phyloP scores from a whole-genome alignment of 2,329 filamentous ascomycete genomes.

The Pseudogymnoascus sp. region DNA sequence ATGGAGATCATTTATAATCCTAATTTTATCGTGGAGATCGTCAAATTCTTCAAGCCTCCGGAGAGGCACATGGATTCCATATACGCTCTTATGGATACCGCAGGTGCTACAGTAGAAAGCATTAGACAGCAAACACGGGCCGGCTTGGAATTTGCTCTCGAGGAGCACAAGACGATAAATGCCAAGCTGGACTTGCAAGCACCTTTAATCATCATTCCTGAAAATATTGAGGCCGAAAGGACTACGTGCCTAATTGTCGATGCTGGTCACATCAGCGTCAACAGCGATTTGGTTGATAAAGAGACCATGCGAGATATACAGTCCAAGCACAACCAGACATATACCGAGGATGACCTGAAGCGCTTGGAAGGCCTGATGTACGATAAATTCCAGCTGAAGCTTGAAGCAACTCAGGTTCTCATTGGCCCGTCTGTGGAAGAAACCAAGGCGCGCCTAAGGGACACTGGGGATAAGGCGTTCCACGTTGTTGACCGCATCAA shows the following conservation, averaged over 20 bases:
- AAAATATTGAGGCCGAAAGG: slow-evolving; percentile 75
- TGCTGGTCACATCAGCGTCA: slow-evolving; percentile 90
- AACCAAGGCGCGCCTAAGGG: slow-evolving; percentile 73
- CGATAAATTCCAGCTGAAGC: slow-evolving; percentile 88
- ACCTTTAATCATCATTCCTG: slow-evolving; percentile 90
- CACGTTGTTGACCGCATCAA: slow-evolving; percentile 97
- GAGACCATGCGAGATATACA: slow-evolving; percentile 86
- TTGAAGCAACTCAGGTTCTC: slow-evolving; percentile 90
- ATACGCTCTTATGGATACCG: slow-evolving; percentile 87
- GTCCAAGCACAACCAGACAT: slow-evolving; percentile 79
- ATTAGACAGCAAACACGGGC: slow-evolving; percentile 92
- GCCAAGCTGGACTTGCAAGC: slow-evolving; percentile 93
- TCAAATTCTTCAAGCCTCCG: slow-evolving; percentile 92
- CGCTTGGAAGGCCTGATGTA: slow-evolving; percentile 92
- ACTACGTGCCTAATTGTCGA: slow-evolving; percentile 91
- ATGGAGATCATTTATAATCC: slow-evolving; percentile 98
- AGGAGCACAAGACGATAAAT: slow-evolving; percentile 97
- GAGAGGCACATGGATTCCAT: slow-evolving; percentile 99
- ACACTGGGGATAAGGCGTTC: slow-evolving; percentile 63
- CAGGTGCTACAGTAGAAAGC: slow-evolving; percentile 91
- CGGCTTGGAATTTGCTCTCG: slow-evolving; percentile 88
- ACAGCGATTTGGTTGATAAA: slow-evolving; percentile 88
- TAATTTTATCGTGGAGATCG: slow-evolving; percentile 81
- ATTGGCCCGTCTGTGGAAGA: slow-evolving; percentile 91
- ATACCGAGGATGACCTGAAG: slow-evolving; percentile 83